A percentile compares a stretch with the other conserved stretches of the same genome.
phyloP scores from a whole-genome alignment of 768 basidiomycete species.

The Russula abietina region DNA sequence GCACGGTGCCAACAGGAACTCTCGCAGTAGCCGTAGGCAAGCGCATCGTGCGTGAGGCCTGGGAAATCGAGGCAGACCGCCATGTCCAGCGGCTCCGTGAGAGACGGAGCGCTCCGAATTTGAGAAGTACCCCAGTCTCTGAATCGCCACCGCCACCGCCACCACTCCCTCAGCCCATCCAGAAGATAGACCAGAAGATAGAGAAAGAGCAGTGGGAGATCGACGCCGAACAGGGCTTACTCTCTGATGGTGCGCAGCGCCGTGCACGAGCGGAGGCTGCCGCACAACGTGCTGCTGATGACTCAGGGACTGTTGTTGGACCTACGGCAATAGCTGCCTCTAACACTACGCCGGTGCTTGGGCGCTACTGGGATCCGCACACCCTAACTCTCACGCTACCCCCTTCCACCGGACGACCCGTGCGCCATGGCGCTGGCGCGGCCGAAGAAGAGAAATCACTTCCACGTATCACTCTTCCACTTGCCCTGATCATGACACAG shows the following conservation, averaged over 20 bases:
- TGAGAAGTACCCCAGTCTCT: slow-evolving; percentile 17
- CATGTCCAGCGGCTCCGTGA: slow-evolving; percentile 30
- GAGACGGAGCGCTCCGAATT: slow-evolving; percentile 24
- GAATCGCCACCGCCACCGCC: slow-evolving; percentile 17
- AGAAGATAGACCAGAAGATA: too few relatives aligned
- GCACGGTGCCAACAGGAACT: background rate
- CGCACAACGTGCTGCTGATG: slow-evolving; percentile 26
- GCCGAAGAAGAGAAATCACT: slow-evolving; percentile 1
- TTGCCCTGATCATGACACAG: slow-evolving; percentile 19
- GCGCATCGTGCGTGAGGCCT: slow-evolving; percentile 61
- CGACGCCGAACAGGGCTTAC: slow-evolving; percentile 66
- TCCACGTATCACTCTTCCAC: slow-evolving; percentile 22
- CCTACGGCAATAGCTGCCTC: slow-evolving; percentile 17
- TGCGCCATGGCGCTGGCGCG: background rate
- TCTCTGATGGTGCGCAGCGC: slow-evolving; percentile 68
- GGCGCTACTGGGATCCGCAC: slow-evolving; percentile 21
- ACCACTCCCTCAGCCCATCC: slow-evolving; percentile 29
- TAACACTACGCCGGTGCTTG: slow-evolving; percentile 10
- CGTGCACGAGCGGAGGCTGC: slow-evolving; percentile 51
- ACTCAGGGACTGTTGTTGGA: background rate
- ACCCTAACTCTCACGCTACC: slow-evolving; percentile 19
- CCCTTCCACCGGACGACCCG: slow-evolving; percentile 14
- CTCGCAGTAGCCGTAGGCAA: slow-evolving; percentile 56
- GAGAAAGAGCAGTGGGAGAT: slow-evolving; percentile 82
- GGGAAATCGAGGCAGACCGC: slow-evolving; percentile 76